A percentile compares a stretch with the other conserved stretches of the same genome.
Conservation (phyloP, 2,329 filamentous ascomycete species). For the Elsinoe ampelina region DNA sequence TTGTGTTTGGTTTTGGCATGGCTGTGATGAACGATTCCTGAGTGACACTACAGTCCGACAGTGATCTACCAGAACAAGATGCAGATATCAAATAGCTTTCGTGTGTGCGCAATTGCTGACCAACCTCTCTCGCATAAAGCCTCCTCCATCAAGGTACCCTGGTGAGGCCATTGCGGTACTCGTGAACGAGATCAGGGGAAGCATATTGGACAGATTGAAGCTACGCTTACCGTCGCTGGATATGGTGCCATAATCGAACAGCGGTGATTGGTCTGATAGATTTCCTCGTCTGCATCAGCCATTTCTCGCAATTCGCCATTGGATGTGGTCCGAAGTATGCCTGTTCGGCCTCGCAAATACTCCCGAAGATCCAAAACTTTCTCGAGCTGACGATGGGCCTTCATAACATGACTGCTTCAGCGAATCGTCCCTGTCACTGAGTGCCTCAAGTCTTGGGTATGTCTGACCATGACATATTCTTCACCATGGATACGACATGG, state of each 20-base stretch:
- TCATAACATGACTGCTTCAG: no score
- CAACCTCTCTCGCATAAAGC: neutral
- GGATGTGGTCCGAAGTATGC: neutral
- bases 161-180: constrained; percentile 12
- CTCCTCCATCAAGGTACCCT: constrained; percentile 13
- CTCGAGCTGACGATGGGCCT: no score
- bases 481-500: no score
- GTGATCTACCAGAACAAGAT: neutral
- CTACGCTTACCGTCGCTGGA: neutral
- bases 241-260: neutral
- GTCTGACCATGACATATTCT: no score
- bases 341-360: neutral
- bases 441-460: no score
- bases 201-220: constrained; percentile 8
- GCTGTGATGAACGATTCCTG: neutral
- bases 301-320: neutral
- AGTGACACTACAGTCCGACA: neutral
- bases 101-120: neutral
- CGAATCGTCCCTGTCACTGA: no score
- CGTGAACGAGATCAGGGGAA: neutral
- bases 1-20: neutral
- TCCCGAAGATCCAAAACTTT: no score
- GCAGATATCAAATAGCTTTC: neutral
- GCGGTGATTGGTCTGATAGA: neutral
- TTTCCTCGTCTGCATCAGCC: neutral